Base-by-base conservation (phyloP, 192 early-diverging fungal species). In the Gamsiella multidivaricata region DNA sequence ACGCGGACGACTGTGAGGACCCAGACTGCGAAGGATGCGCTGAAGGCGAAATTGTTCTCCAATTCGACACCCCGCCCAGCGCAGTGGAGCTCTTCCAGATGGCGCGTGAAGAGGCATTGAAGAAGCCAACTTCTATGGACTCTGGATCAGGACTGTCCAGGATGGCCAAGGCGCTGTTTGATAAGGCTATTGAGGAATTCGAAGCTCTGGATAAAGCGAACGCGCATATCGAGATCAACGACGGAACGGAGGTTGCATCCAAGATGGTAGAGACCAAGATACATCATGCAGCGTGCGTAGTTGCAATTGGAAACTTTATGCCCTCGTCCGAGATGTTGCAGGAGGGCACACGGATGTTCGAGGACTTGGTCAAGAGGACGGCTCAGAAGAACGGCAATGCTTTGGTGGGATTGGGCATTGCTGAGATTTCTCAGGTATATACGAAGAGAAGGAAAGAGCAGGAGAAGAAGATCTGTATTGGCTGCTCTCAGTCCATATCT, bases 21-120 rank as follows among this genome's bases (percentile, higher is more conserved):
- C 47, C 76, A 1, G 63, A 73, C 4, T 91, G 90, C 58, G 54
- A 78, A 10, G 89, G 86, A 5, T 91, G 90, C 52, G 90, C 85
- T 65, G 85, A 82, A 43, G 90, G 90, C 9, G 85, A 86, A 25
- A 70, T 91, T 20, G 82, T 84, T 45, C 84, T 91, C 14, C 64
- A 86, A 18, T 84, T 86, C 64, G 80, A 89, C 9, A 83, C 82
- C 10, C 72, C 81, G 32, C 81, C 86, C 5, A 83, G 72, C 12
- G 87, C 88, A 1, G 61, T 79, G 57, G 87, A 88, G 39, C 84
- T 91, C 5, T 86, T 88, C 50, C 82, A 86, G 23, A 86, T 90
- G 70, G 85, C 88, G 10, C 69, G 87, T 18, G 86, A 88, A 14
- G 88, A 87, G 41, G 17, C 68, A 0, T 46, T 49, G 12, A 45